Percentiles rank a stretch among this genome's conserved stretches.
Evolutionary conservation across 2,329 filamentous ascomycete genomes (phyloP).

Genomic region (Hypoxylon sp.): DNA sequence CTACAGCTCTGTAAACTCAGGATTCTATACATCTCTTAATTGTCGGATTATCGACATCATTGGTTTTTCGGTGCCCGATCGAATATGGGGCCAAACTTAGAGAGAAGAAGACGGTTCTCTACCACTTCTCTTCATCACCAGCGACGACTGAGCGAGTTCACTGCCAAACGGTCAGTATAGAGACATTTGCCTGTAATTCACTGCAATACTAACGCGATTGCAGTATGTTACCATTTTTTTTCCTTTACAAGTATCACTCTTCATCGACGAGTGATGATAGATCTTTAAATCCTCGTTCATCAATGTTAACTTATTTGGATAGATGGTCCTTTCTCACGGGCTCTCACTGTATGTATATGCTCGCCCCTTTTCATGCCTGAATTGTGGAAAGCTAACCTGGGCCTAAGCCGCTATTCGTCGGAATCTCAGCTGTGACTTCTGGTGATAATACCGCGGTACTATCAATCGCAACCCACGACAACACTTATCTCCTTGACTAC

Average conservation of each 20-base stretch:
- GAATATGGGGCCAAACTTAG: slow-evolving; percentile 27
- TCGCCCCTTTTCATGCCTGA: no score
- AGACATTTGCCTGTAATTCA: neutral
- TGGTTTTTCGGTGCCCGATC: neutral
- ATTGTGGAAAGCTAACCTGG: neutral
- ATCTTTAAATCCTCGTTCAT: neutral
- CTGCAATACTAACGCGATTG: slow-evolving; percentile 5
- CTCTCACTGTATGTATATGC: slow-evolving; percentile 53
- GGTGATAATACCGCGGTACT: slow-evolving; percentile 64
- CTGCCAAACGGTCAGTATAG: slow-evolving; percentile 31
- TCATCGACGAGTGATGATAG: neutral
- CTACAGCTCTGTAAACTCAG: neutral
- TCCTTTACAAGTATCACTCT: neutral
- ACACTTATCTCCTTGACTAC: slow-evolving; percentile 78
- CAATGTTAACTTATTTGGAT: slow-evolving; percentile 9
- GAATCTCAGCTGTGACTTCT: slow-evolving; percentile 65
- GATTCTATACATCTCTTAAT: slow-evolving; percentile 1
- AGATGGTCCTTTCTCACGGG: slow-evolving; percentile 50
- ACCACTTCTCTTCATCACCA: slow-evolving; percentile 31
- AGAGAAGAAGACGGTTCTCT: slow-evolving; percentile 33
- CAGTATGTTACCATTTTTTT: slow-evolving; percentile 18
- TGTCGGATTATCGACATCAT: slow-evolving; percentile 15
- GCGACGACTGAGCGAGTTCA: slow-evolving; percentile 35
- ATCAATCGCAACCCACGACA: slow-evolving; percentile 76
- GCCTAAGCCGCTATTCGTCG: slow-evolving; percentile 66